Conservation (phyloP, 805 yeast genomes). For the Ogataea minuta region DNA sequence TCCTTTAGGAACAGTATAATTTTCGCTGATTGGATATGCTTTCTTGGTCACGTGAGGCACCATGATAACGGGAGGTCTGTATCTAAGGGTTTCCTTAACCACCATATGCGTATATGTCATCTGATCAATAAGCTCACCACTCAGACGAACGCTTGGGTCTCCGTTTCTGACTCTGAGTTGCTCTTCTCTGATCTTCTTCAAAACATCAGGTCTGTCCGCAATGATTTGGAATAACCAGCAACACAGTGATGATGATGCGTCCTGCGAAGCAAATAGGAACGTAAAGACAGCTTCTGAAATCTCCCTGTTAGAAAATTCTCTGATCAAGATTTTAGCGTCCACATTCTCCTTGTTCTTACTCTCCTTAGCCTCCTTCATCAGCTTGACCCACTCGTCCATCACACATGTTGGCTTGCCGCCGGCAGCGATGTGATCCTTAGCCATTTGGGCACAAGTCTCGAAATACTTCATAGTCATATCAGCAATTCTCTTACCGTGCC, state of each 20-base stretch:
- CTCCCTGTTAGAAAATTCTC: conserved; percentile 86
- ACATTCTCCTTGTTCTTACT: conserved; percentile 42
- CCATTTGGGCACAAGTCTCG: conserved; percentile 82
- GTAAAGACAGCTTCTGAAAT: conserved; percentile 97
- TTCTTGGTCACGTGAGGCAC: conserved; percentile 94
- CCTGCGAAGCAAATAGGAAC: conserved; percentile 95
- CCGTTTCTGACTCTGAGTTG: conserved; percentile 80
- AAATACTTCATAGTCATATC: conserved; percentile 92
- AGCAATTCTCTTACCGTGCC: conserved; percentile 95
- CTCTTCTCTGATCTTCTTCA: conserved; percentile 84
- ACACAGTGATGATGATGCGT: conserved; percentile 94
- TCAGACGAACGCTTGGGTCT: conserved; percentile 61
- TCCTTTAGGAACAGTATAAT: conserved; percentile 93
- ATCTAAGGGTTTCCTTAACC: conserved; percentile 87
- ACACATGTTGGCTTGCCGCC: conserved; percentile 85
- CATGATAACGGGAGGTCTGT: conserved; percentile 97
- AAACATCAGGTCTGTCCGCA: conserved; percentile 93
- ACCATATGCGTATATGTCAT: conserved; percentile 90
- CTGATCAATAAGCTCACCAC: conserved; percentile 71
- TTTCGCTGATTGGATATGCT: conserved; percentile 76
- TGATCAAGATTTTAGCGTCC: conserved; percentile 58
- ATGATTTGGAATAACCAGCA: conserved; percentile 98
- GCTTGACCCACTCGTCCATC: conserved; percentile 91
- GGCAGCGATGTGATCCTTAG: conserved; percentile 73
- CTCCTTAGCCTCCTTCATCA: conserved; percentile 73